These are phyloP conservation scores for Aphanomyces cochlioides DNA, from an alignment of 352 stramenopile genomes.

Conservation along the genomic window DNA sequence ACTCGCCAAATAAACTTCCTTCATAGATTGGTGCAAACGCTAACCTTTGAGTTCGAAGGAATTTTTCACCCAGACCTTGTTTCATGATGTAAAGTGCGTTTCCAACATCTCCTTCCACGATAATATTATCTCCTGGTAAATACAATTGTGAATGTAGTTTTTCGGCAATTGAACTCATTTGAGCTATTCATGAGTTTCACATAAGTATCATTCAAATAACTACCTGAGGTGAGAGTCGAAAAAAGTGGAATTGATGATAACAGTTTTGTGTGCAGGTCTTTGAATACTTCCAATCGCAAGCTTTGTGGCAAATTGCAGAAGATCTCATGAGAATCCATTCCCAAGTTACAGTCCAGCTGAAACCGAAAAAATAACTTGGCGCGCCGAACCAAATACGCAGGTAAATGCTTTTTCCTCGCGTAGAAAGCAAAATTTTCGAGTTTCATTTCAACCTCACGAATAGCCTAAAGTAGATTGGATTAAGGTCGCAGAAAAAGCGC, in stretches of 20 bases:
- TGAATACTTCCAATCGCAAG: slow-evolving; percentile 29
- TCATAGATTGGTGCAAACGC: slow-evolving; percentile 2
- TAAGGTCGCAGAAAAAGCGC: slow-evolving; percentile 2
- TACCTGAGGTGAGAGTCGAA: slow-evolving; percentile 26
- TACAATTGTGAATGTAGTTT: slow-evolving; percentile 34
- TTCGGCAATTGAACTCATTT: slow-evolving; percentile 34
- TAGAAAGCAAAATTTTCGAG: slow-evolving; percentile 23
- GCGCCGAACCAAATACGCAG: slow-evolving; percentile 26
- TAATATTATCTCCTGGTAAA: slow-evolving; percentile 36
- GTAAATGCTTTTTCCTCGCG: slow-evolving; percentile 29
- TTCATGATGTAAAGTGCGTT: slow-evolving; percentile 35
- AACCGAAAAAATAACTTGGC: slow-evolving; percentile 32
- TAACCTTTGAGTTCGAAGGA: neutral
- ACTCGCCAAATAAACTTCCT: slow-evolving; percentile 13
- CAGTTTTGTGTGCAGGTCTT: slow-evolving; percentile 35
- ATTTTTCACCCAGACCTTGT: slow-evolving; percentile 25
- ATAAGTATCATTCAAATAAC: neutral
- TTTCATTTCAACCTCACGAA: slow-evolving; percentile 14
- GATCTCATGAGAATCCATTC: slow-evolving; percentile 33
- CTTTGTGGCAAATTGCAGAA: slow-evolving; percentile 31
- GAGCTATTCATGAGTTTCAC: neutral
- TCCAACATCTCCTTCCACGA: slow-evolving; percentile 32
- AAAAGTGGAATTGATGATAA: slow-evolving; percentile 34
- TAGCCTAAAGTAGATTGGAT: neutral
- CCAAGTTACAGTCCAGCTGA: slow-evolving; percentile 35